A percentile compares a stretch with the other conserved stretches of the same genome.
phyloP scores from a whole-genome alignment of 2,329 filamentous ascomycete species.

The Phoma herbarum region DNA sequence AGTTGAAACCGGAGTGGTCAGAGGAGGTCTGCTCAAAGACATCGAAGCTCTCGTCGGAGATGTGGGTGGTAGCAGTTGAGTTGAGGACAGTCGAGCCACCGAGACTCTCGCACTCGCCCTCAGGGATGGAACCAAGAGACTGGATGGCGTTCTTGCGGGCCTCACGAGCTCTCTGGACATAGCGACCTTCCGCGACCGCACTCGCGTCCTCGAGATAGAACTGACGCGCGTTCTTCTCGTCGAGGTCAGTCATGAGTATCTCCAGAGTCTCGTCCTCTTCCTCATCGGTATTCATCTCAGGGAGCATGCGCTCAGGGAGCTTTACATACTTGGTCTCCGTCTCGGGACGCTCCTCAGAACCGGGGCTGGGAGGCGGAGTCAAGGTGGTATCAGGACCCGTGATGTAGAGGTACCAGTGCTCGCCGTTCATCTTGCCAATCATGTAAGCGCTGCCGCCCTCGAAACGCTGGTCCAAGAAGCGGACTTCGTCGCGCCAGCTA shows the following conservation, averaged over 20 bases:
- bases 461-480: constrained; percentile 90
- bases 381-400: constrained; percentile 83
- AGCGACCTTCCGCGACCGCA: constrained; percentile 85
- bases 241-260: constrained; percentile 73
- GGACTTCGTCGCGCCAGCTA: constrained; percentile 97
- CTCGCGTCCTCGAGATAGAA: constrained; percentile 83
- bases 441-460: constrained; percentile 95
- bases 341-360: constrained; percentile 55
- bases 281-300: constrained; percentile 54
- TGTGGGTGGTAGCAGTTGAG: constrained; percentile 53
- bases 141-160: constrained; percentile 68
- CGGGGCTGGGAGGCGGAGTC: constrained; percentile 83
- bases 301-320: constrained; percentile 65
- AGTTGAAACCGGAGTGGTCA: constrained; percentile 66
- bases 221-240: constrained; percentile 71
- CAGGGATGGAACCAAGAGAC: constrained; percentile 67
- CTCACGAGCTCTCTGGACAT: constrained; percentile 72
- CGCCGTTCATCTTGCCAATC: constrained; percentile 99
- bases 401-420: constrained; percentile 98
- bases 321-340: constrained; percentile 68
- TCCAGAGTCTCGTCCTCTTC: constrained; percentile 78
- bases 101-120: constrained; percentile 54
- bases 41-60: constrained; percentile 71
- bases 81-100: constrained; percentile 48
- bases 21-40: constrained; percentile 81